Base-by-base conservation (phyloP, 345 rosid species). In the Bruguiera parviflora region DNA sequence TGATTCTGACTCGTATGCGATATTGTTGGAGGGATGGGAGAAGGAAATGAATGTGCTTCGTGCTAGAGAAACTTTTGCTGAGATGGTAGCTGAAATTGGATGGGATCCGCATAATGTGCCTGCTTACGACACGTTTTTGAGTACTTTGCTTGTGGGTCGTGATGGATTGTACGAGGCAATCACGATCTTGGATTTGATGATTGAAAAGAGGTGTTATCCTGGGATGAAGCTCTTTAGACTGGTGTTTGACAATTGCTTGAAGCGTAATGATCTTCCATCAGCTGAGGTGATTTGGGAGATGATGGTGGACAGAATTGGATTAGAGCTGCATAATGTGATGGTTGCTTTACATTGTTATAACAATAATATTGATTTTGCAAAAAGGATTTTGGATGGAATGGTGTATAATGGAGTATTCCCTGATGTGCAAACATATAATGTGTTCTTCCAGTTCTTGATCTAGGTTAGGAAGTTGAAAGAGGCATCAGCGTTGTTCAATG, bases 11-110 rank as follows among this genome's bases (percentile, higher is more conserved):
- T 77, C 82, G 0, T 85, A 79, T 25, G 88, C 88, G 0, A 85
- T 88, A 59, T 61, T 88, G 74, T 75, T 88, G 8, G 90, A 88
- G 55, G 92, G 88, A 32, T 85, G 85, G 84, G 92, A 84, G 75
- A 86, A 82, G 46, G 90, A 88, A 70, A 77, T 66, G 74, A 69
- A 82, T 70, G 71, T 74, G 53, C 55, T 47, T 59, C 25, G 64
- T 28, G 77, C 87, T 0, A 81, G 70, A 74, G 43, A 29, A 46
- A 80, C 85, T 27, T 82, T 88, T 0, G 57, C 60, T 0, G 83
- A 85, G 31, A 84, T 85, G 92, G 79, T 85, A 33, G 31, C 3
- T 0, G 84, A 82, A 27, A 65, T 88, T 1, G 89, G 92, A 53
- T 88, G 88, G 89, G 81, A 88, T 68, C 88, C 84, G 0, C 52